Percentiles rank a stretch among this genome's conserved stretches.
Conservation (phyloP, 805 yeast genomes). For the Cyberlindnera maritima region DNA sequence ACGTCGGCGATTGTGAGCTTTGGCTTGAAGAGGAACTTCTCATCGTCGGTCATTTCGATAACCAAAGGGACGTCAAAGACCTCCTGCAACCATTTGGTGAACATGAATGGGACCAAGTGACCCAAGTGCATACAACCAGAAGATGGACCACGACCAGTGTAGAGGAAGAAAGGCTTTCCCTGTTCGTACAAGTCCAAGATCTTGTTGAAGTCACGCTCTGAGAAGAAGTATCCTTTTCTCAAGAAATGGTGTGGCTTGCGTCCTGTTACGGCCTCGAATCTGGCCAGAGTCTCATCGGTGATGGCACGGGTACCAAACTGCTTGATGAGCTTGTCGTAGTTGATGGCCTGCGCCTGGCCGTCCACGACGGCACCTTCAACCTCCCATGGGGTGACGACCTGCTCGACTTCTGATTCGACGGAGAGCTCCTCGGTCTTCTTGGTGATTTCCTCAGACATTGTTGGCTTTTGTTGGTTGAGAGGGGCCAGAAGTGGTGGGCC, state of each 20-base stretch:
- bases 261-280: slow-evolving; percentile 85
- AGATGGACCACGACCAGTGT: slow-evolving; percentile 97
- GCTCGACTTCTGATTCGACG: slow-evolving; percentile 18
- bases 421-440: slow-evolving; percentile 11
- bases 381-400: slow-evolving; percentile 89
- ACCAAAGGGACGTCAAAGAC: slow-evolving; percentile 96
- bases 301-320: slow-evolving; percentile 86
- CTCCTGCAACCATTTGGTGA: slow-evolving; percentile 97
- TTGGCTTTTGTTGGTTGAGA: background rate
- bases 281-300: slow-evolving; percentile 61
- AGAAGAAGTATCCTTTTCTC: slow-evolving; percentile 88
- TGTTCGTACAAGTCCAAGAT: slow-evolving; percentile 89
- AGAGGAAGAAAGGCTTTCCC: slow-evolving; percentile 91
- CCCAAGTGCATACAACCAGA: slow-evolving; percentile 95
- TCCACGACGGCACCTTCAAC: slow-evolving; percentile 98
- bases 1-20: slow-evolving; percentile 88
- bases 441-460: slow-evolving; percentile 13
- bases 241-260: slow-evolving; percentile 86
- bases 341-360: slow-evolving; percentile 87
- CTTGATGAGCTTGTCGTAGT: slow-evolving; percentile 81
- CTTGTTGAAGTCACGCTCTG: slow-evolving; percentile 77
- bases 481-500: background rate
- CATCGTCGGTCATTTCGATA: slow-evolving; percentile 94
- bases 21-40: slow-evolving; percentile 91
- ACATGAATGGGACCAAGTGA: slow-evolving; percentile 91